phyloP scores from a whole-genome alignment of 306 rosid genomes.

The Calophaca sinica region DNA sequence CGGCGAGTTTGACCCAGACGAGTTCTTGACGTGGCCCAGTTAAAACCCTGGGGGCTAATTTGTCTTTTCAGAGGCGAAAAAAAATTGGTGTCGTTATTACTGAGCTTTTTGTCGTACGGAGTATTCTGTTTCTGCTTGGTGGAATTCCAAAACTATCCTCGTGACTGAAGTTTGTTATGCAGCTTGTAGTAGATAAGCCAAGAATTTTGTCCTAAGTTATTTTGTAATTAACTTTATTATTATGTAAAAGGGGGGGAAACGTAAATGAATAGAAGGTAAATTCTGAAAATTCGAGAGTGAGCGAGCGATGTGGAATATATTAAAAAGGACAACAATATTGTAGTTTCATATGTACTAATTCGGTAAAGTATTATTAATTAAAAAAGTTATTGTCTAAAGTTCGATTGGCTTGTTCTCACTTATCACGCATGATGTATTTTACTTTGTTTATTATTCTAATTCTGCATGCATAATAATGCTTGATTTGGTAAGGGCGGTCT shows the following conservation, averaged over 20 bases:
- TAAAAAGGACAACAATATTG: constrained; percentile 5
- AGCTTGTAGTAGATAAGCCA: constrained; percentile 36
- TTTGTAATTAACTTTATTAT: constrained; percentile 40
- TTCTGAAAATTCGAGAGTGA: neutral
- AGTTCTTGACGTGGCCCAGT: constrained; percentile 59
- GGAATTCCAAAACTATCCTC: constrained; percentile 48
- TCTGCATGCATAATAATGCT: neutral
- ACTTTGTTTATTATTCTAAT: neutral
- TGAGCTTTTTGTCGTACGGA: neutral
- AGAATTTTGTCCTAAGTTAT: constrained; percentile 36
- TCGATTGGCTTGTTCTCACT: neutral
- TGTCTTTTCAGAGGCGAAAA: constrained; percentile 6
- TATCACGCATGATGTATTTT: neutral
- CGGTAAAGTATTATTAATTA: neutral
- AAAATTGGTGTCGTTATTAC: constrained; percentile 5
- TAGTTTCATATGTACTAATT: neutral
- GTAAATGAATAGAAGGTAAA: constrained; percentile 1
- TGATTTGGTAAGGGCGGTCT: constrained; percentile 17
- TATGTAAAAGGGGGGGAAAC: neutral
- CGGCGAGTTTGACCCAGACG: constrained; percentile 73
- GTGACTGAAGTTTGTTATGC: constrained; percentile 1
- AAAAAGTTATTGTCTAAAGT: constrained; percentile 11
- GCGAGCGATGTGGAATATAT: neutral
- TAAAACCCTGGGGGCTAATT: neutral
- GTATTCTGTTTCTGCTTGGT: neutral